Evolutionary conservation across 2,329 filamentous ascomycete species (phyloP).

Genomic region (Monascus ruber): DNA sequence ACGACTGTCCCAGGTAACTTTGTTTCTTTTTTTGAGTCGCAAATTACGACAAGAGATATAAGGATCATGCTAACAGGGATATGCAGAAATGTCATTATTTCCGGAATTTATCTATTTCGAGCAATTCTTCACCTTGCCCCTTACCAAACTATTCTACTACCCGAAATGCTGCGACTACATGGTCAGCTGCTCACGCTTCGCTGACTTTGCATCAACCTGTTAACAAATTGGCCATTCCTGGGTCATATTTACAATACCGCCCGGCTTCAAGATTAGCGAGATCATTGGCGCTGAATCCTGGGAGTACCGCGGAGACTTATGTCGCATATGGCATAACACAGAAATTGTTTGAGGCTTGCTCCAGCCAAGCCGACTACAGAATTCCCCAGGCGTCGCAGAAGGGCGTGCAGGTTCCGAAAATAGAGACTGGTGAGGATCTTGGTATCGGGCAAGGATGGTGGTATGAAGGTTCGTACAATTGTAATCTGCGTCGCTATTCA

Average conservation of each 20-base stretch:
- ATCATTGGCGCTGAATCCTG: slow-evolving; percentile 22
- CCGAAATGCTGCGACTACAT: background rate
- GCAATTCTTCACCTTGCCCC: slow-evolving; percentile 2
- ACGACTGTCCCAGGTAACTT: no score
- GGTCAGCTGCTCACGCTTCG: no score
- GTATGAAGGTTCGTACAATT: slow-evolving; percentile 58
- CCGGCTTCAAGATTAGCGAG: slow-evolving; percentile 16
- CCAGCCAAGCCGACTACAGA: slow-evolving; percentile 61
- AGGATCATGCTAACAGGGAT: no score
- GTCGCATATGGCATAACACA: slow-evolving; percentile 70
- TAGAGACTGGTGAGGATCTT: slow-evolving; percentile 69
- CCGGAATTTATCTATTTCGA: slow-evolving; percentile 2
- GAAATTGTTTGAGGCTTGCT: slow-evolving; percentile 64
- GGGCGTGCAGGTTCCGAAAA: slow-evolving; percentile 56
- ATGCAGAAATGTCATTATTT: background rate
- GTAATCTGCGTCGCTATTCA: background rate
- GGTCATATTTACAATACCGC: slow-evolving; percentile 8
- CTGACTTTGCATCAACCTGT: no score
- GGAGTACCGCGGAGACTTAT: slow-evolving; percentile 52
- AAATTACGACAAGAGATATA: no score
- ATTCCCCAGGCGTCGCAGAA: slow-evolving; percentile 59
- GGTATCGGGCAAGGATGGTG: slow-evolving; percentile 65
- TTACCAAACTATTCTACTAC: background rate
- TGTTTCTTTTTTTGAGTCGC: no score
- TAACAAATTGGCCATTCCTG: background rate